Conservation (phyloP, 2,329 filamentous ascomycete species). For the Cercospora sesami region DNA sequence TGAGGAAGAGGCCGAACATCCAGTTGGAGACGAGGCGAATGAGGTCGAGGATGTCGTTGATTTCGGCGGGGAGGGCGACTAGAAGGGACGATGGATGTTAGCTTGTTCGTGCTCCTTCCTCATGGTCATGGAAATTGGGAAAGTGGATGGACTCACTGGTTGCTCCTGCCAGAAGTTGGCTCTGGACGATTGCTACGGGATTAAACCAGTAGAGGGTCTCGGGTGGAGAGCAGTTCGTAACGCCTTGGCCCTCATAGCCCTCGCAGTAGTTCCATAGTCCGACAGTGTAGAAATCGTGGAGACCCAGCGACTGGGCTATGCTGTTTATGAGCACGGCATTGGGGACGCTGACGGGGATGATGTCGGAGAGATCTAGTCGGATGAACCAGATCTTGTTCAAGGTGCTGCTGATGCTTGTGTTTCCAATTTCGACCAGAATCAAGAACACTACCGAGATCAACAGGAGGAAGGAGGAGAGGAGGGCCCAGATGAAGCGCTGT, state of each 20-base stretch:
- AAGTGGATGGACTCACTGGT: constrained; percentile 57
- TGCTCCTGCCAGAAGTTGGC: constrained; percentile 77
- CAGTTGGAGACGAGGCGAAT: constrained; percentile 72
- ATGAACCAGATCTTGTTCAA: constrained; percentile 78
- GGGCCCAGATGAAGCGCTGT: constrained; percentile 60
- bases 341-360: constrained; percentile 71
- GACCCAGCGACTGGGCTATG: constrained; percentile 78
- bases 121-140: not conserved
- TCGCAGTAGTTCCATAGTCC: constrained; percentile 92
- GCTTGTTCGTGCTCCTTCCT: constrained; percentile 6
- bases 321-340: constrained; percentile 78
- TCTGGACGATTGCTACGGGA: constrained; percentile 76
- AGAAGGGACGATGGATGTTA: constrained; percentile 27
- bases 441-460: constrained; percentile 74
- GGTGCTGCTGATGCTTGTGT: constrained; percentile 61
- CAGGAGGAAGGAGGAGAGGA: constrained; percentile 68
- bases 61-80: constrained; percentile 74
- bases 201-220: constrained; percentile 84
- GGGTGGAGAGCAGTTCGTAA: constrained; percentile 73
- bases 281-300: constrained; percentile 93
- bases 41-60: constrained; percentile 71
- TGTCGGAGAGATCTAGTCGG: constrained; percentile 76
- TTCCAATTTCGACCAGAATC: constrained; percentile 77
- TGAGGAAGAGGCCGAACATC: constrained; percentile 89
- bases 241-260: constrained; percentile 72